Conservation (phyloP, 176 grass and related monocot genomes). For the Pontederia crassipes region DNA sequence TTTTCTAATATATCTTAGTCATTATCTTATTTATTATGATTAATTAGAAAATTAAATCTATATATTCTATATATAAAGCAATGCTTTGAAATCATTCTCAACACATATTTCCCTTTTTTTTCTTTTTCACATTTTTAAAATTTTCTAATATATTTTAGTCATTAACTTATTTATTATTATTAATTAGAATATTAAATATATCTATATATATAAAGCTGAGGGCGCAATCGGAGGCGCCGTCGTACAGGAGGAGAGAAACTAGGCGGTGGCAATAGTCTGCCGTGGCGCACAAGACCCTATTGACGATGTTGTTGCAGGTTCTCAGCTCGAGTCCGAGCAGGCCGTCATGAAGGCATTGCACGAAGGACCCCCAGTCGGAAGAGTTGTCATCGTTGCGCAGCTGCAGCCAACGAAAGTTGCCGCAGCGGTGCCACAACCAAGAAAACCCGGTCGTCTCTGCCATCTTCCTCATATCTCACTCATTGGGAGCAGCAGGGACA, state of each 20-base stretch:
- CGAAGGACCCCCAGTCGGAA: conserved; percentile 22
- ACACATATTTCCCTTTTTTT: too few relatives aligned
- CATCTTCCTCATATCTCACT: conserved; percentile 2
- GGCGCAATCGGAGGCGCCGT: conserved; percentile 56
- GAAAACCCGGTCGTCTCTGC: conserved; percentile 17
- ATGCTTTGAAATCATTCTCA: too few relatives aligned
- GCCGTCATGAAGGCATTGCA: conserved; percentile 26
- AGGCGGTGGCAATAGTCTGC: conserved; percentile 52
- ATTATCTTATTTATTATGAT: too few relatives aligned
- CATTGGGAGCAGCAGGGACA: not conserved
- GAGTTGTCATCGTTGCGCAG: conserved; percentile 47
- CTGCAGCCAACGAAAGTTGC: conserved; percentile 56
- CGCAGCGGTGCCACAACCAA: conserved; percentile 66
- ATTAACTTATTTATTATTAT: too few relatives aligned
- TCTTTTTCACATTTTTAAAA: too few relatives aligned
- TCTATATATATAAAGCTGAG: too few relatives aligned
- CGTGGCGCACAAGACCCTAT: conserved; percentile 56
- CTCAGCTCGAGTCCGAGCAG: conserved; percentile 71
- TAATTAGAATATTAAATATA: too few relatives aligned
- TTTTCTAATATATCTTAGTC: too few relatives aligned
- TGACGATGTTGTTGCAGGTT: conserved; percentile 62
- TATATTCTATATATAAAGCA: too few relatives aligned
- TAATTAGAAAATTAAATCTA: too few relatives aligned
- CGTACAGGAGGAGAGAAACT: conserved; percentile 63
- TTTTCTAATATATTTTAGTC: too few relatives aligned